A percentile compares a stretch with the other conserved stretches of the same genome.
Evolutionary conservation across 441 rosid species (phyloP).

Genomic region (Rhodomyrtus psidioides): DNA sequence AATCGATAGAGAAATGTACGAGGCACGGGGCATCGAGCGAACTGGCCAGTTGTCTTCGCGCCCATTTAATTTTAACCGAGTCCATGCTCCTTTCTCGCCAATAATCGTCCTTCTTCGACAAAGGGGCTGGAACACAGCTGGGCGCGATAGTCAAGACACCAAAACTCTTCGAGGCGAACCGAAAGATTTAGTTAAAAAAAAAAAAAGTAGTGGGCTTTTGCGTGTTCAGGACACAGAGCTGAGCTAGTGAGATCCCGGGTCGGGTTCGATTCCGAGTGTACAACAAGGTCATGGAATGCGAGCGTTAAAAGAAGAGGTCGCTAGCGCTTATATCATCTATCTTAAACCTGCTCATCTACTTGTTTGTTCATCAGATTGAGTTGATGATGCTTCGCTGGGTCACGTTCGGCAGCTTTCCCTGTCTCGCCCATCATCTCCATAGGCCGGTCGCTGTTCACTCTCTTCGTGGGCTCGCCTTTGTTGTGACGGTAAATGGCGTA

Average conservation of each 20-base stretch:
- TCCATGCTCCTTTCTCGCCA: too few relatives aligned
- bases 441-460: constrained; percentile 9
- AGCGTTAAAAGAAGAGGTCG: not conserved
- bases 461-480: constrained; percentile 26
- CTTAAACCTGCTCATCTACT: not conserved
- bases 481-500: constrained; percentile 60
- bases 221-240: not conserved
- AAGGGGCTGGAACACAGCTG: not conserved
- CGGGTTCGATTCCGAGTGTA: not conserved
- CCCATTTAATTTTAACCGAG: too few relatives aligned
- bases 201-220: too few relatives aligned
- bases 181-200: too few relatives aligned
- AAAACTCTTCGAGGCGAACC: too few relatives aligned
- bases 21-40: too few relatives aligned
- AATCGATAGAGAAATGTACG: too few relatives aligned
- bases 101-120: too few relatives aligned
- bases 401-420: not conserved
- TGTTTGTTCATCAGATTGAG: not conserved
- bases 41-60: too few relatives aligned
- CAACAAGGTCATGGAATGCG: not conserved
- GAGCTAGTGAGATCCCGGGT: not conserved
- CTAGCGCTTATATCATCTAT: not conserved
- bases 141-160: not conserved
- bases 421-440: constrained; percentile 23
- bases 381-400: not conserved